Evolutionary conservation across 805 yeast species (phyloP).

Genomic region (Ogataea haglerorum): DNA sequence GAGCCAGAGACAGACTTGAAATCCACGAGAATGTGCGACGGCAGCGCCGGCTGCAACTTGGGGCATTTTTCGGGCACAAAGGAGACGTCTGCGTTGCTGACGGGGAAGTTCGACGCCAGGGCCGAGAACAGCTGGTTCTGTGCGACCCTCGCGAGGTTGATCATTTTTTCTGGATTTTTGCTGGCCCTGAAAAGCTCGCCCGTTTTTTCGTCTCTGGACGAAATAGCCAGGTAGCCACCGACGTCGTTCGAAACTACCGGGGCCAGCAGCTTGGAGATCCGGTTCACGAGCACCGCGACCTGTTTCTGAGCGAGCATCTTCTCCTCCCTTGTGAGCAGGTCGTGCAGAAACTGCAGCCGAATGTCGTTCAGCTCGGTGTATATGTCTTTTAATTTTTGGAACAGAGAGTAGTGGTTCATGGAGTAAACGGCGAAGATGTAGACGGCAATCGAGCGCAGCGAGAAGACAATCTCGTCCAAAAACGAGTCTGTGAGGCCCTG

Average conservation of each 20-base stretch:
- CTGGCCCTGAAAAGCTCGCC: constrained; percentile 49
- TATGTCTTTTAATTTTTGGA: constrained; percentile 49
- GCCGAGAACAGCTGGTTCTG: constrained; percentile 69
- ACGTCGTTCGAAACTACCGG: constrained; percentile 29
- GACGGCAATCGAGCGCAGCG: constrained; percentile 54
- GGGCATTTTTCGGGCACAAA: constrained; percentile 45
- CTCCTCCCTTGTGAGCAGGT: constrained; percentile 55
- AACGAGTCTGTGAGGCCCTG: constrained; percentile 43
- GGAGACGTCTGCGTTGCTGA: constrained; percentile 31
- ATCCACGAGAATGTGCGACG: constrained; percentile 71
- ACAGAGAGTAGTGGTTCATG: constrained; percentile 63
- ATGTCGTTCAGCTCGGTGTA: constrained; percentile 58
- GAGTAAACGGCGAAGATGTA: constrained; percentile 71
- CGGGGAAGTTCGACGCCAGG: constrained; percentile 68
- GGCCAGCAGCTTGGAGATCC: constrained; percentile 58
- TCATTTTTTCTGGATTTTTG: constrained; percentile 12
- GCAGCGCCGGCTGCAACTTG: constrained; percentile 47
- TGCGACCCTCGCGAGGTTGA: constrained; percentile 58
- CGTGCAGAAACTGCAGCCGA: constrained; percentile 48
- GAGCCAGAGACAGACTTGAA: constrained; percentile 66
- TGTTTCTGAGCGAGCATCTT: constrained; percentile 43
- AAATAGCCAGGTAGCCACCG: constrained; percentile 60
- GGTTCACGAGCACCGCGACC: constrained; percentile 50
- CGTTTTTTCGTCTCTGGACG: constrained; percentile 57
- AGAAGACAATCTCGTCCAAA: constrained; percentile 54